Evolutionary conservation across 352 stramenopile species (phyloP), one percentile per base, ranked within the genome.

Genomic region (Phytophthora hibernalis): DNA sequence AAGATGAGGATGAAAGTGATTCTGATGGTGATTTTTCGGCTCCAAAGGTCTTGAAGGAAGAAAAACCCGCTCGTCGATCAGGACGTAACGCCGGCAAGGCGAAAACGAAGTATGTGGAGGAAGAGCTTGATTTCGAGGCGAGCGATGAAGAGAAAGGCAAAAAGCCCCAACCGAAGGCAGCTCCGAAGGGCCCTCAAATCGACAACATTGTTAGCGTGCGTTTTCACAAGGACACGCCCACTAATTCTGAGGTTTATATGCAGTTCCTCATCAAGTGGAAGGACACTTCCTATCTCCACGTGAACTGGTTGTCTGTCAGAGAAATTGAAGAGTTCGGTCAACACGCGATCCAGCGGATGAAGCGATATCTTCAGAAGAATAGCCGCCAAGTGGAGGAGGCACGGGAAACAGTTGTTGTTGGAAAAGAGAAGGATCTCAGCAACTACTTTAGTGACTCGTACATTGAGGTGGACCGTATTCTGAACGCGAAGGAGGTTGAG

Each of bases 191-290:
- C 9, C 85, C 94, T 6, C 92, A 97, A 54, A 97, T 98, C 16
- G 91, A 98, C 72, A 93, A 93, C 43, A 98, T 99, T 61, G 78
- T 99, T 21, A 93, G 90, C 18, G 77, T 96, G 22, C 85, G 87
- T 5, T 95, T 96, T 61, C 77, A 87, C 70, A 94, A 93, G 47
- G 70, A 75, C 8, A 65, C 31, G 13, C 31, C 47, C 4, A 76
- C 81, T 9, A 65, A 85, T 21, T 65, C 72, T 16, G 85, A 94
- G 4, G 77, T 92, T 7, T 72, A 72, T 18, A 98, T 99, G 83
- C 81, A 98, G 74, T 99, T 99, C 63, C 74, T 99, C 26, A 97
- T 99, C 56, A 99, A 99, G 83, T 99, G 98, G 98, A 94, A 98
- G 52, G 93, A 98, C 40, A 80, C 98, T 57, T 98, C 90, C 26